Evolutionary conservation across 2,329 filamentous ascomycete species (phyloP), one percentile per base, ranked within the genome.

Genomic region (Cadophora sp.): DNA sequence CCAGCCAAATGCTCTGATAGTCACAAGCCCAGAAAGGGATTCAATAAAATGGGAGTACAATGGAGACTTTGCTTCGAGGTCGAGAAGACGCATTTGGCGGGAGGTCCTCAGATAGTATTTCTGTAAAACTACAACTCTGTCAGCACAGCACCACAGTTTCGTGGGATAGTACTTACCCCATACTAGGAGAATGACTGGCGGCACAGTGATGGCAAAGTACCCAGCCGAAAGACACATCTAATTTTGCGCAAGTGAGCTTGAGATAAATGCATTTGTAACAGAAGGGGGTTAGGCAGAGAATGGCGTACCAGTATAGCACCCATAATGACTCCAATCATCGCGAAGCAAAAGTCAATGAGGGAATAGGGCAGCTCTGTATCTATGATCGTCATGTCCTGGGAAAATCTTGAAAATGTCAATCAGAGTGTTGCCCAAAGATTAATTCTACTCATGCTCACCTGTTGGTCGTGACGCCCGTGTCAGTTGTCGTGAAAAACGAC

Each of bases 41-140:
- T 84, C 83, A 5, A 80, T 78, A 66, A 85, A 84, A 61, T 83
- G 78, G 0, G 83, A 81, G 69, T 81, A 84, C 0, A 85, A 74
- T 1, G 83, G 83, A 0, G 81, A 78, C 65, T 76, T 76, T 0
- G 73, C 68, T 71, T 85, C 83, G 18, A 85, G 75, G 55, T 85
- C 83, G 41, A 85, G 74, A 47, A 82, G 77, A 65, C 83, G 80
- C n/a, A 85, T 72, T 70, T 85, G 83, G 1, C 83, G 80, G 3
- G 82, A 83, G 5, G 83, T 85, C 18, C 82, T 78, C 9, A 85
- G 9, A 80, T 77, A 85, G 62, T 81, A 77, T 48, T 80, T 81
- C 67, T 83, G 82, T 7, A 74, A 33, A 11, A 72, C 66, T 64
- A 24, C 2, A 33, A 13, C 22, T 24, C 18, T n/a, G 7, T 56